These are phyloP conservation scores for Suillus subalutaceus DNA, from an alignment of 768 basidiomycete species.

Conservation along the genomic window DNA sequence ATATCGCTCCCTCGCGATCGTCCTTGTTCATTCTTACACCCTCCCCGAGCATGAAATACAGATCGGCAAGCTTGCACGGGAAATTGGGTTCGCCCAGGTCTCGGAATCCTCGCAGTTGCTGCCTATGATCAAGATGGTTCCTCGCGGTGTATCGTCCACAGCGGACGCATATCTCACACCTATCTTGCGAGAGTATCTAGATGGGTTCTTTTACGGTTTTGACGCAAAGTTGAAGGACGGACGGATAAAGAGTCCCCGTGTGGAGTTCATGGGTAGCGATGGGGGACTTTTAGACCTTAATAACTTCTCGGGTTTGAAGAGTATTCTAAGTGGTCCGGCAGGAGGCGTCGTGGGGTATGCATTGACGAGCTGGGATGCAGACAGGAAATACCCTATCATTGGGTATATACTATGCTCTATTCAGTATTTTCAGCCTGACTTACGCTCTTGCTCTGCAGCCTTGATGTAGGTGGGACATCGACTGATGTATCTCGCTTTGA, in stretches of 20 bases:
- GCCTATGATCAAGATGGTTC: slow-evolving; percentile 95
- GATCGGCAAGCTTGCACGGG: slow-evolving; percentile 72
- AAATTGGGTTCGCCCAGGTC: slow-evolving; percentile 87
- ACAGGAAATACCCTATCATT: slow-evolving; percentile 74
- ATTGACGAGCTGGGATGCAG: slow-evolving; percentile 81
- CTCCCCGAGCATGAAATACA: slow-evolving; percentile 82
- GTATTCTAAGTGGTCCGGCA: slow-evolving; percentile 90
- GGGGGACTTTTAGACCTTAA: slow-evolving; percentile 79
- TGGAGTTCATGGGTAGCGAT: slow-evolving; percentile 97
- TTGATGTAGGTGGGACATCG: slow-evolving; percentile 94
- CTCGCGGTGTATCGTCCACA: slow-evolving; percentile 88
- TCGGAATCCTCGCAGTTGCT: slow-evolving; percentile 87
- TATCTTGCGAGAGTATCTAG: slow-evolving; percentile 79
- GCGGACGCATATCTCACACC: slow-evolving; percentile 97
- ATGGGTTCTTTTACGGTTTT: slow-evolving; percentile 91
- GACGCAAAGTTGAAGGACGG: slow-evolving; percentile 73
- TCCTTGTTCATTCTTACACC: slow-evolving; percentile 91
- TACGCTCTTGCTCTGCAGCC: slow-evolving; percentile 39
- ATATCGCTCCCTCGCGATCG: slow-evolving; percentile 86
- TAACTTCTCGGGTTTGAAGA: slow-evolving; percentile 92
- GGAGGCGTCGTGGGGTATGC: slow-evolving; percentile 97
- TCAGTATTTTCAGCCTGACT: background rate
- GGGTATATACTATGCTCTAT: slow-evolving; percentile 53
- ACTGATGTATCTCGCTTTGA: slow-evolving; percentile 95
- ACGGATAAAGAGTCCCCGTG: slow-evolving; percentile 59